These are phyloP conservation scores for Candida loeiensis DNA, from an alignment of 805 yeast genomes.

Conservation along the genomic window DNA sequence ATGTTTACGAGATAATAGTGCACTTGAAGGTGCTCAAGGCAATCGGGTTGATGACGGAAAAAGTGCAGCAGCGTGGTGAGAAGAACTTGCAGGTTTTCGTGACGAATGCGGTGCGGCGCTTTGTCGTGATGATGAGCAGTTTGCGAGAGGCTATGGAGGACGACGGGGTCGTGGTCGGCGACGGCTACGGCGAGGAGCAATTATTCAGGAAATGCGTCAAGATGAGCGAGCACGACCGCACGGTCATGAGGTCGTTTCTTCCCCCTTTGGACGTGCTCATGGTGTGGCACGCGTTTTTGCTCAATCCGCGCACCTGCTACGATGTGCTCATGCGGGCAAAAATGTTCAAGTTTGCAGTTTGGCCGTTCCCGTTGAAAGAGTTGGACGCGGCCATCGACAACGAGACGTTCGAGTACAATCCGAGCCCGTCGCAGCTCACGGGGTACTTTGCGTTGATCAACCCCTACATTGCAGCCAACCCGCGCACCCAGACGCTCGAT, in stretches of 20 bases:
- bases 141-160: too few relatives aligned
- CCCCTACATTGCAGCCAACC: not conserved
- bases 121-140: constrained; percentile 19
- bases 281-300: constrained; percentile 24
- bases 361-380: constrained; percentile 18
- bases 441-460: not conserved
- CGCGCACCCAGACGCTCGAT: not conserved
- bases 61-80: not conserved
- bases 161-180: too few relatives aligned
- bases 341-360: constrained; percentile 14
- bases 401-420: constrained; percentile 12
- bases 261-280: constrained; percentile 23
- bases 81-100: constrained; percentile 22
- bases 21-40: not conserved
- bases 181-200: too few relatives aligned
- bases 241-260: constrained; percentile 1
- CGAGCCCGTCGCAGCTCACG: not conserved
- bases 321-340: constrained; percentile 15
- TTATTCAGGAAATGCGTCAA: not conserved
- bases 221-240: too few relatives aligned
- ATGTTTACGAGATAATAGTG: not conserved
- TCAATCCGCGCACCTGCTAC: constrained; percentile 16
- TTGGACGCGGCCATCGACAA: constrained; percentile 11
- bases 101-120: constrained; percentile 21
- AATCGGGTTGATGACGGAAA: not conserved